A percentile compares a stretch with the other conserved stretches of the same genome.
Evolutionary conservation across 192 early-diverging fungal species (phyloP).

Genomic region (Phycomyces blakesleeanus): DNA sequence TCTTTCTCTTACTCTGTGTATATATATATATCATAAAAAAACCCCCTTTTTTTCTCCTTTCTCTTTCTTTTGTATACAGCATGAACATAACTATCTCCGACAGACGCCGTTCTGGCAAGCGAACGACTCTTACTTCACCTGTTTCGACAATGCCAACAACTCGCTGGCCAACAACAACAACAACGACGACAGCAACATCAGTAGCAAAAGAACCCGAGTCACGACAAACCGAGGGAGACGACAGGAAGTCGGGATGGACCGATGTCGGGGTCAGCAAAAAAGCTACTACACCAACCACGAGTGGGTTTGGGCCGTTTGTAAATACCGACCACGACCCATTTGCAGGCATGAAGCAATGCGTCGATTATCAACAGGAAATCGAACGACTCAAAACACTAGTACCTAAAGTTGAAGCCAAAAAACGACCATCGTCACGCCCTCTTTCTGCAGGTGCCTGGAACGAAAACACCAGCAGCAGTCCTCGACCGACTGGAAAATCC

Average conservation of each 20-base stretch:
- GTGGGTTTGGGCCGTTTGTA: no score
- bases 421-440: not conserved
- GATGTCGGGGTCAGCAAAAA: slow-evolving; percentile 1
- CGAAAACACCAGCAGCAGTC: slow-evolving; percentile 1
- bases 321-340: slow-evolving; percentile 24
- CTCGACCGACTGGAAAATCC: not conserved
- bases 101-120: not conserved
- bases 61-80: not conserved
- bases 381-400: slow-evolving; percentile 34
- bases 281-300: not conserved
- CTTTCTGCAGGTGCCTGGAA: not conserved
- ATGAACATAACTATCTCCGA: not conserved
- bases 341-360: slow-evolving; percentile 35
- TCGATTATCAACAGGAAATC: slow-evolving; percentile 37
- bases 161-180: not conserved
- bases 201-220: not conserved
- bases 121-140: not conserved
- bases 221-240: not conserved
- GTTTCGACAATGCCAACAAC: not conserved
- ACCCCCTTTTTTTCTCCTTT: no score
- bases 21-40: no score
- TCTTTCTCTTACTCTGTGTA: no score
- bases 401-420: slow-evolving; percentile 22
- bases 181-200: not conserved
- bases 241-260: not conserved